Base-by-base conservation (phyloP, 345 rosid species). In the Isatis tinctoria region DNA sequence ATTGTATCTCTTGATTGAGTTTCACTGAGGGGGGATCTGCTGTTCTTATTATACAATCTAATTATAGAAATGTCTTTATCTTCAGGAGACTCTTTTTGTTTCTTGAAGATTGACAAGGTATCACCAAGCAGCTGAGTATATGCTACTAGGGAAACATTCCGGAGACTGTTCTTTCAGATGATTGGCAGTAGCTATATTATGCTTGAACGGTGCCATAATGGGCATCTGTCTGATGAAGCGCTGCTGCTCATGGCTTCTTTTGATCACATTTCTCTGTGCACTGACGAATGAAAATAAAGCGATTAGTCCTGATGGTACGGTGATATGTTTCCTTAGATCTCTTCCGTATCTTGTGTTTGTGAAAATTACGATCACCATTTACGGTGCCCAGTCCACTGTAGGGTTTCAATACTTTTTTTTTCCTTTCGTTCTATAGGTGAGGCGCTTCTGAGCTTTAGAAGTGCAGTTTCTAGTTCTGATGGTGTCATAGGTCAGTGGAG, bases 401-500 rank as follows among this genome's bases (percentile, higher is more conserved):
- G 18, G 27, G 37, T 26, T 32, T 53, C 20, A 43, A 8, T 33
- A 24, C 40, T 52, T 24, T 74, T 37, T 37, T 74, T 37, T 58
- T 63, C 45, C 52, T 77, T 61, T 26, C 8, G 7, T 49, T 76
- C 60, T 65, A 65, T 56, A 94, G 99, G 97, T 66, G 92, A 90
- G 86, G 97, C 83, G 9, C 99, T 94, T 72, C 66, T 92, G 72
- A 87, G 85, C 80, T 92, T 94, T 82, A 87, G 82, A 79, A 79
- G 72, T 54, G 88, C 84, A 67, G 76, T 94, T 82, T 69, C 77
- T 66, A 79, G 67, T 72, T 90, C 99, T 37, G 92, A 94, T 79
- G 89, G 89, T 65, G 47, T 83, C 56, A 86, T 94, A 73, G 72
- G 79, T 75, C 80, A 77, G n/a, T 94, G 99, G 97, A 92, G 97